A percentile compares a stretch with the other conserved stretches of the same genome.
Evolutionary conservation across 768 basidiomycete genomes (phyloP).

Genomic region (Lyophyllum decastes): DNA sequence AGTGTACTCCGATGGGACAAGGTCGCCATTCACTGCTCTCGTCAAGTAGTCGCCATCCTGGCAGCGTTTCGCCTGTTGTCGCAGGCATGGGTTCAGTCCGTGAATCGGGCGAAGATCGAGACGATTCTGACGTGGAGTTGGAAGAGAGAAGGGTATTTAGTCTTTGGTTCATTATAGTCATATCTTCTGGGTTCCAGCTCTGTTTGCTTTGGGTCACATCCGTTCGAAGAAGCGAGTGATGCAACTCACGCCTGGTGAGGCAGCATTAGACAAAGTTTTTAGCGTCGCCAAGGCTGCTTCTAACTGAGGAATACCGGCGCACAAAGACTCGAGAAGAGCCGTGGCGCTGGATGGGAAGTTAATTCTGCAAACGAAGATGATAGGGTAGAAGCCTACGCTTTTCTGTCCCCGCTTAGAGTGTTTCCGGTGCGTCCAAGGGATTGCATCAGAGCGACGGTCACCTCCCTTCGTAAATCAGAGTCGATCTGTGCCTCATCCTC

Average conservation of each 20-base stretch:
- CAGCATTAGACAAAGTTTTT: conserved; percentile 14
- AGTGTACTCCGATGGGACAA: conserved; percentile 68
- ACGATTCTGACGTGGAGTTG: conserved; percentile 10
- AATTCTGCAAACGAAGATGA: neutral
- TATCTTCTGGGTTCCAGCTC: conserved; percentile 53
- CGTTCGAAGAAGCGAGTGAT: neutral
- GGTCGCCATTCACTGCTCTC: conserved; percentile 53
- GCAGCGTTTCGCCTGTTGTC: conserved; percentile 18
- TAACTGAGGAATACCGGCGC: conserved; percentile 36
- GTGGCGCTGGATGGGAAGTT: conserved; percentile 16
- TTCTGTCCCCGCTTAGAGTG: conserved; percentile 16
- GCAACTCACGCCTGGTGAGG: conserved; percentile 21
- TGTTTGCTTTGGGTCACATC: conserved; percentile 18
- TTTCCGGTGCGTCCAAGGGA: conserved; percentile 41
- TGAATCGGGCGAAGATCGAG: neutral
- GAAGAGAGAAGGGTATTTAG: conserved; percentile 37
- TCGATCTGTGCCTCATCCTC: conserved; percentile 30
- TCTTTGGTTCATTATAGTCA: conserved; percentile 58
- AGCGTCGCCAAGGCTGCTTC: conserved; percentile 25
- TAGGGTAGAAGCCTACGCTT: conserved; percentile 33
- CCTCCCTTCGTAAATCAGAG: conserved; percentile 44
- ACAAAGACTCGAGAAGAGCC: conserved; percentile 42
- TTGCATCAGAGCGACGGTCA: conserved; percentile 46
- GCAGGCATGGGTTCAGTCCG: neutral
- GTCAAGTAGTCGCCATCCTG: conserved; percentile 59